These are phyloP conservation scores for Eutrema japonicum DNA, from an alignment of 345 rosid species.

Conservation along the genomic window DNA sequence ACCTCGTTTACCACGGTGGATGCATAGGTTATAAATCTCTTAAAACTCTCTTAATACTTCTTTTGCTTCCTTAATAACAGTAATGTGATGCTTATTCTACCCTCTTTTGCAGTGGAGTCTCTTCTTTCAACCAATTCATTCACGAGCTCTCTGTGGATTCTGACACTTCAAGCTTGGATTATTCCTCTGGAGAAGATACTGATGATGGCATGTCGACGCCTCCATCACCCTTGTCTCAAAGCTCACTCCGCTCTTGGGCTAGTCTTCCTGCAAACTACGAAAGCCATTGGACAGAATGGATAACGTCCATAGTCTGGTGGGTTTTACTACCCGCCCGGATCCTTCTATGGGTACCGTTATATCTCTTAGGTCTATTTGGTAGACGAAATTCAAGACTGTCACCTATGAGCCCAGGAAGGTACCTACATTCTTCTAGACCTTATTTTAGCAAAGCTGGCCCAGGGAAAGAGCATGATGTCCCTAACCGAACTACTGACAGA, in stretches of 20 bases:
- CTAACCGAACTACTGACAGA: constrained; percentile 73
- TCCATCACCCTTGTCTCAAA: constrained; percentile 67
- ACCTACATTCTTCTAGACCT: constrained; percentile 41
- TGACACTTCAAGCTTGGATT: constrained; percentile 70
- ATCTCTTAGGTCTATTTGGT: constrained; percentile 45
- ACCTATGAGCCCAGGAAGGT: constrained; percentile 48
- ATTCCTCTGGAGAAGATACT: constrained; percentile 78
- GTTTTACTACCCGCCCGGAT: constrained; percentile 60
- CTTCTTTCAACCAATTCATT: constrained; percentile 91
- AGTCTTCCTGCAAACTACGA: constrained; percentile 49
- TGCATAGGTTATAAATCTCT: constrained; percentile 72
- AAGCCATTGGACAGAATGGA: constrained; percentile 60
- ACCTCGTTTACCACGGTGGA: constrained; percentile 91
- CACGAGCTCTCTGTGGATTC: constrained; percentile 84
- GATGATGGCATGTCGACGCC: constrained; percentile 62
- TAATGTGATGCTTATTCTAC: neutral
- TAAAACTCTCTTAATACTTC: neutral
- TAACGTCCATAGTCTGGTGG: constrained; percentile 58
- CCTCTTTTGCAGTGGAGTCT: constrained; percentile 68
- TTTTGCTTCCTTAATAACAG: neutral
- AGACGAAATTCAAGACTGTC: constrained; percentile 43
- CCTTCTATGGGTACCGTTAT: constrained; percentile 58
- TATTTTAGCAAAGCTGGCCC: constrained; percentile 48
- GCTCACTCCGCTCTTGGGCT: constrained; percentile 64
- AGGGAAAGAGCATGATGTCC: constrained; percentile 63